These are phyloP conservation scores for Phytophthora sp. DNA, from an alignment of 352 stramenopile species.

Conservation along the genomic window DNA sequence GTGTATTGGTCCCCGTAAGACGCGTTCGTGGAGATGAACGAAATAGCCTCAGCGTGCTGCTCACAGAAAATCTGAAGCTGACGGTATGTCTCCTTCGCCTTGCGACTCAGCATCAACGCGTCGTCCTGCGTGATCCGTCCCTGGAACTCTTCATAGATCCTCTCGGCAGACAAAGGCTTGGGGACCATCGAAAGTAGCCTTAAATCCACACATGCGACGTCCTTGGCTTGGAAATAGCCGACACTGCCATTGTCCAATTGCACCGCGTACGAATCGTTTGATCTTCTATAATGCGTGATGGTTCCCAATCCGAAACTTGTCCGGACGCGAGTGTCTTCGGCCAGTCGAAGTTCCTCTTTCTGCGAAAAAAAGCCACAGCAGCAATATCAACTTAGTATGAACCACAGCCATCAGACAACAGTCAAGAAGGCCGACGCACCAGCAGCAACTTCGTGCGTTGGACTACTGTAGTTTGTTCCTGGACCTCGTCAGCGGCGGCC, in stretches of 20 bases:
- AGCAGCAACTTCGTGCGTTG: conserved; percentile 42
- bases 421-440: conserved; percentile 29
- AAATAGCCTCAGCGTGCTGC: conserved; percentile 72
- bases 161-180: conserved; percentile 67
- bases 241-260: conserved; percentile 41
- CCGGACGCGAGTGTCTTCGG: conserved; percentile 32
- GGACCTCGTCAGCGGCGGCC: neutral
- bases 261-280: conserved; percentile 47
- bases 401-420: neutral
- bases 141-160: conserved; percentile 73
- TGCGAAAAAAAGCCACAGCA: neutral
- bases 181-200: conserved; percentile 69
- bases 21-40: conserved; percentile 76
- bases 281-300: conserved; percentile 28
- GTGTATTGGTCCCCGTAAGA: conserved; percentile 76
- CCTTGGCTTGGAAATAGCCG: conserved; percentile 44
- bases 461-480: neutral
- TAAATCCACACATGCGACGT: conserved; percentile 72
- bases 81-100: conserved; percentile 58
- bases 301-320: conserved; percentile 35
- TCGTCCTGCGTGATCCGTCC: conserved; percentile 69
- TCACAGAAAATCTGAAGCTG: conserved; percentile 73
- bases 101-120: conserved; percentile 53
- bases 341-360: conserved; percentile 40
- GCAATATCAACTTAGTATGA: neutral